phyloP scores from a whole-genome alignment of 2,329 filamentous ascomycete genomes.

The Microcera coccophila region DNA sequence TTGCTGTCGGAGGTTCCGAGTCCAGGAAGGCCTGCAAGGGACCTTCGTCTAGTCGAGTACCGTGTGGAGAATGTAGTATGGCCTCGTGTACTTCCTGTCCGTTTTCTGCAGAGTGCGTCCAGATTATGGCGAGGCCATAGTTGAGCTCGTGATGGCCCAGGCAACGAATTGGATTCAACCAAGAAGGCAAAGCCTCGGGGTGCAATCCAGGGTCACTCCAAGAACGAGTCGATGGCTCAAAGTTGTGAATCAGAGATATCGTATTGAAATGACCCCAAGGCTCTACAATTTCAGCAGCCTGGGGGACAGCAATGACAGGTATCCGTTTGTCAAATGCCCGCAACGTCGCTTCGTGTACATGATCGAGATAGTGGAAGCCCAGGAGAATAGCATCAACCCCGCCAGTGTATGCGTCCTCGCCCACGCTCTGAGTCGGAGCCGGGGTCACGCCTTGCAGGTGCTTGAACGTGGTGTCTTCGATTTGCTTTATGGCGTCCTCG shows the following conservation, averaged over 20 bases:
- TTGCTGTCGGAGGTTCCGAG: constrained; percentile 17
- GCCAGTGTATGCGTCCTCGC: not conserved
- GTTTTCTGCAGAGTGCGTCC: constrained; percentile 10
- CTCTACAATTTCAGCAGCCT: constrained; percentile 2
- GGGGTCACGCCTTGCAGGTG: not conserved
- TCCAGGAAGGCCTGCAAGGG: constrained; percentile 18
- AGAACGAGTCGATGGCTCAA: constrained; percentile 1
- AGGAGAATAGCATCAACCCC: constrained; percentile 22
- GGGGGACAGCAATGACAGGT: constrained; percentile 16
- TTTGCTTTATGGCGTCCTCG: constrained; percentile 14
- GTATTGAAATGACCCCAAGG: constrained; percentile 17
- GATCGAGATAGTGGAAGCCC: constrained; percentile 17
- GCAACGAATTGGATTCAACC: constrained; percentile 19
- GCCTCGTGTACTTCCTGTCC: constrained; percentile 17
- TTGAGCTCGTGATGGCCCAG: constrained; percentile 15
- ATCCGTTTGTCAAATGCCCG: constrained; percentile 15
- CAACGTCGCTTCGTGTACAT: constrained; percentile 18
- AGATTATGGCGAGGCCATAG: constrained; percentile 19
- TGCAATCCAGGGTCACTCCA: constrained; percentile 18
- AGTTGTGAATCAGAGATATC: constrained; percentile 11
- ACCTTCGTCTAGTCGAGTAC: constrained; percentile 12
- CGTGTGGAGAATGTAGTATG: constrained; percentile 21
- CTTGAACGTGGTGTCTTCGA: constrained; percentile 13
- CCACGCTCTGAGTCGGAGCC: not conserved
- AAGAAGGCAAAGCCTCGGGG: constrained; percentile 18